Evolutionary conservation across 371 early-diverging fungal genomes (phyloP), one percentile per base, ranked within the genome.

Genomic region (Basidiobolus meristosporus): DNA sequence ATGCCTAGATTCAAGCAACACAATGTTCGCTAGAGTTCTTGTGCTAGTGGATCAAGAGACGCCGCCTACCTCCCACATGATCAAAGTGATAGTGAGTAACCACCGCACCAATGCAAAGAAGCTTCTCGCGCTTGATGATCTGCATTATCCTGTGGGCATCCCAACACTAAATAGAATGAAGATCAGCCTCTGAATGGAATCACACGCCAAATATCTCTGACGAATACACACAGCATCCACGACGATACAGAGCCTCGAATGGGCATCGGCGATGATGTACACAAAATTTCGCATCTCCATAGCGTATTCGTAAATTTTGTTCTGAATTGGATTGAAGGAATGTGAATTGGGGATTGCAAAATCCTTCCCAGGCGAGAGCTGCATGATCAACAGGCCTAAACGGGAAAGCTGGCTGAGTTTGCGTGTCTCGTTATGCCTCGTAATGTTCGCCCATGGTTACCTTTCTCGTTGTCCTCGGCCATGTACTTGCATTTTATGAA

Each of bases 81-180:
- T 89, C 89, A 45, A 86, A 72, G 52, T 89, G 89, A 33, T 70
- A 65, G 47, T 89, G 90, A 2, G 84, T 85, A 3, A 82, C 64
- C 12, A 76, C 57, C 1, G 70, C 68, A 0, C 75, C 86, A 0
- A 82, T 80, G 36, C 85, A 55, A 11, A 62, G 62, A 45, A 78
- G 66, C 0, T 67, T 62, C 43, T 68, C 56, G 19, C 62, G 54
- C 44, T 70, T 53, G 10, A 77, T 50, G 35, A 60, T 62, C 7
- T 56, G 60, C n/a, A 78, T 38, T 14, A 89, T 70, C 4, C 82
- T 80, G 48, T 81, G 79, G 14, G 80, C 63, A 56, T 88, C 89
- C 89, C 89, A 90, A 56, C 87, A 88, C 64, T 26, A 26, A 9
- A 26, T 9, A 26, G 26, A 65, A 47, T 14, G 9, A 26, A 26